Conservation (phyloP, 306 rosid genomes). For the Erythrophleum fordii region DNA sequence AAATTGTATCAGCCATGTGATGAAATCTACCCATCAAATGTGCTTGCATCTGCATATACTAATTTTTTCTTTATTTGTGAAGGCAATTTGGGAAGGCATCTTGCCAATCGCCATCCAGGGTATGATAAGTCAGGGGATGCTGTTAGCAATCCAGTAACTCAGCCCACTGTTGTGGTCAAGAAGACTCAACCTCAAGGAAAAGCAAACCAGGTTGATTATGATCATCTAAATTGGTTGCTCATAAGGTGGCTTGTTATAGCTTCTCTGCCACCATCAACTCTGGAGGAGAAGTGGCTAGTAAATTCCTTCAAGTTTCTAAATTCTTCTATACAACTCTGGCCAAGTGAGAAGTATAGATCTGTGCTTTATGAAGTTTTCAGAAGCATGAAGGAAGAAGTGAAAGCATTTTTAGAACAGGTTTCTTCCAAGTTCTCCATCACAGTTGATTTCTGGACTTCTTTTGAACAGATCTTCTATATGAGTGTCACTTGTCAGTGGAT, state of each 20-base stretch:
- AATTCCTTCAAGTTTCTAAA: conserved; percentile 88
- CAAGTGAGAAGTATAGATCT: conserved; percentile 68
- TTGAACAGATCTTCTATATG: conserved; percentile 79
- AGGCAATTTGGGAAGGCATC: conserved; percentile 97
- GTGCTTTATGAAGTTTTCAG: conserved; percentile 73
- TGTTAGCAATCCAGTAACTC: conserved; percentile 55
- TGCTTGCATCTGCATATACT: conserved; percentile 17
- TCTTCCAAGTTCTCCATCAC: conserved; percentile 84
- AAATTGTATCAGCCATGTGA: conserved; percentile 3
- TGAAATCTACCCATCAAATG: background rate
- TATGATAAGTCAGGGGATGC: conserved; percentile 83
- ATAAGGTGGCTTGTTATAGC: conserved; percentile 85
- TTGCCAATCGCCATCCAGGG: conserved; percentile 92
- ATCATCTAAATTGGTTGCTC: conserved; percentile 92
- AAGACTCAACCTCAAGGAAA: conserved; percentile 76
- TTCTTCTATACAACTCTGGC: conserved; percentile 87
- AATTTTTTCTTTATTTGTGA: conserved; percentile 41
- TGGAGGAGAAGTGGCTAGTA: conserved; percentile 85
- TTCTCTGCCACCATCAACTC: conserved; percentile 84
- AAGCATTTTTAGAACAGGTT: conserved; percentile 68
- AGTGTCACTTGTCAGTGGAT: conserved; percentile 95
- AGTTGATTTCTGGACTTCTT: conserved; percentile 93
- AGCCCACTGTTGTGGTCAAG: conserved; percentile 52
- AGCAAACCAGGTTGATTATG: conserved; percentile 73
- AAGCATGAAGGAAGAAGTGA: conserved; percentile 90